Percentiles rank a stretch among this genome's conserved stretches.
These are phyloP conservation scores for Metschnikowia noctiluminum DNA, from an alignment of 805 yeast genomes.

Conservation along the genomic window DNA sequence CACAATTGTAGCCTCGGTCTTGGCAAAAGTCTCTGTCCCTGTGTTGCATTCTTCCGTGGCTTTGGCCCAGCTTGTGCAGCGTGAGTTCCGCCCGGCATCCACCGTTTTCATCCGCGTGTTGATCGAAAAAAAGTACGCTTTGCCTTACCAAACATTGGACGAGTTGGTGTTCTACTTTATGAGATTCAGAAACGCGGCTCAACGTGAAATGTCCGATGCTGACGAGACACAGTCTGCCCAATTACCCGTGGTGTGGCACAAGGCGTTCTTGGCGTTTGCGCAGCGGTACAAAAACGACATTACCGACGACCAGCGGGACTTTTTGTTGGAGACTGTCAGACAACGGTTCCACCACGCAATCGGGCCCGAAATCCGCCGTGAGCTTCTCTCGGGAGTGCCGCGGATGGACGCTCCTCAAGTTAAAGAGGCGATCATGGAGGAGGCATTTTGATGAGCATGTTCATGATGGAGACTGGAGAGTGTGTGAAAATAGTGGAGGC, in stretches of 20 bases:
- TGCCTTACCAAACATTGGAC: constrained; percentile 95
- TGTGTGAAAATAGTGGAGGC: too few relatives aligned
- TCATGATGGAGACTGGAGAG: too few relatives aligned
- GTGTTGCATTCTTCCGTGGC: constrained; percentile 97
- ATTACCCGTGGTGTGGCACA: constrained; percentile 96
- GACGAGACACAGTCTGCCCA: constrained; percentile 45
- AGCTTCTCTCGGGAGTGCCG: constrained; percentile 79
- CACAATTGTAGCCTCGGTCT: constrained; percentile 87
- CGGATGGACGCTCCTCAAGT: constrained; percentile 38
- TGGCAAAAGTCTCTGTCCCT: constrained; percentile 87
- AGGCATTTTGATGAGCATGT: constrained; percentile 27
- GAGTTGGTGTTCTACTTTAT: constrained; percentile 91
- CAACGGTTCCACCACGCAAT: constrained; percentile 85
- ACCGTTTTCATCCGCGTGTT: constrained; percentile 87
- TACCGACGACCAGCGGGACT: constrained; percentile 97
- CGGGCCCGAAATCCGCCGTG: constrained; percentile 93
- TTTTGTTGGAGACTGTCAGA: constrained; percentile 84
- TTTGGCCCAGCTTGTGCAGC: constrained; percentile 69
- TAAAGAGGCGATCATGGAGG: constrained; percentile 37
- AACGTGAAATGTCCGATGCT: constrained; percentile 35
- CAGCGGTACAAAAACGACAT: constrained; percentile 96
- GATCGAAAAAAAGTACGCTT: constrained; percentile 91
- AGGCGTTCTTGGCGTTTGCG: constrained; percentile 89
- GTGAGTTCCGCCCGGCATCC: constrained; percentile 84
- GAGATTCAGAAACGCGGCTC: constrained; percentile 71